A percentile compares a stretch with the other conserved stretches of the same genome.
Conservation (phyloP, 108 stramenopile genomes). For the Discostella pseudostelligera region DNA sequence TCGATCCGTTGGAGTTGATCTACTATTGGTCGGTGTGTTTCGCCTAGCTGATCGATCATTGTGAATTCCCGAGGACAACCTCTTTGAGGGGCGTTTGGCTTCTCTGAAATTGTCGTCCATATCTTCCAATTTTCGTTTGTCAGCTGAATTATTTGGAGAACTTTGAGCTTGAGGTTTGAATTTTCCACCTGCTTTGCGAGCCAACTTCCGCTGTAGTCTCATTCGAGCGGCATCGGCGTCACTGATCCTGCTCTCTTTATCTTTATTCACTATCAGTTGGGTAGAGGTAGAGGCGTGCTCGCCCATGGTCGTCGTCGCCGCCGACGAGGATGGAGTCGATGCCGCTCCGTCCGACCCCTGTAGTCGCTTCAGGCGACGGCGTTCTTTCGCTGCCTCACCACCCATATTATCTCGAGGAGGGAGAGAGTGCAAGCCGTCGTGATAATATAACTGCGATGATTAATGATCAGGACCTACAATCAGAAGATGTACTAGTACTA, state of each 20-base stretch:
- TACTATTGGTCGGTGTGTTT: slow-evolving; percentile 7
- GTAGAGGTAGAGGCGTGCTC: too few species aligned
- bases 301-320: slow-evolving; percentile 1
- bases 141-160: neutral
- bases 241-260: neutral
- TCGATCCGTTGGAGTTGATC: slow-evolving; percentile 1
- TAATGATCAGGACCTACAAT: too few species aligned
- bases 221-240: slow-evolving; percentile 7
- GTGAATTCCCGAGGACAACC: neutral
- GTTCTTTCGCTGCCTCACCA: slow-evolving; percentile 73
- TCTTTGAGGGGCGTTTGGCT: slow-evolving; percentile 3
- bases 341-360: slow-evolving; percentile 12
- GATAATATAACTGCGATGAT: too few species aligned
- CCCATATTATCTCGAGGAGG: too few species aligned
- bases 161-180: slow-evolving; percentile 26
- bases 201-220: slow-evolving; percentile 23
- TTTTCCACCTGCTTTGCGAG: slow-evolving; percentile 24
- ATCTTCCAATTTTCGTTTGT: slow-evolving; percentile 22
- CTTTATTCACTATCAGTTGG: slow-evolving; percentile 5
- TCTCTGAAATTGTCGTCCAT: slow-evolving; percentile 1
- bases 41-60: neutral
- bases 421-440: too few species aligned
- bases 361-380: slow-evolving; percentile 61
- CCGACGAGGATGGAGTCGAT: slow-evolving; percentile 2
- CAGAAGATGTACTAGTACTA: too few species aligned